These are phyloP conservation scores for Leptographium galeiforme DNA, from an alignment of 2,329 filamentous ascomycete genomes.

Conservation along the genomic window DNA sequence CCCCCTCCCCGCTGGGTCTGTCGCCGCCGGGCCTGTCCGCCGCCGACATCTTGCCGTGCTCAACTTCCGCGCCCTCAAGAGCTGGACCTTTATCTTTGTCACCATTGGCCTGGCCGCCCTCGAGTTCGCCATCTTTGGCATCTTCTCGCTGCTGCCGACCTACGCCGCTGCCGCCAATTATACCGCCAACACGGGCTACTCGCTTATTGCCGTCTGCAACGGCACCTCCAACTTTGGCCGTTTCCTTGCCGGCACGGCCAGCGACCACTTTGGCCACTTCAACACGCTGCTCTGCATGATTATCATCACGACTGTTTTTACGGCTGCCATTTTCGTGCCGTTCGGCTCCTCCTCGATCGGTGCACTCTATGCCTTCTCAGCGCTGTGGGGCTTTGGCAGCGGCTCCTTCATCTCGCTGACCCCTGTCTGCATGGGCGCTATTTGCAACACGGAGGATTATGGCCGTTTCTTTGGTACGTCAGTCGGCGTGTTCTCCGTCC, in stretches of 20 bases:
- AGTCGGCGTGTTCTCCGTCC: slow-evolving; percentile 4
- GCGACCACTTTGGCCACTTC: slow-evolving; percentile 30
- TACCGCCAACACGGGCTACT: slow-evolving; percentile 24
- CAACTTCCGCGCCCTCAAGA: slow-evolving; percentile 26
- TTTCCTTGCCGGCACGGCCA: slow-evolving; percentile 27
- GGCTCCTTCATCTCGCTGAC: slow-evolving; percentile 32
- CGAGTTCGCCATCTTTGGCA: slow-evolving; percentile 34
- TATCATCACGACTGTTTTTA: slow-evolving; percentile 23
- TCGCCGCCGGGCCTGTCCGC: slow-evolving; percentile 21
- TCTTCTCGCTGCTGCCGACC: slow-evolving; percentile 28
- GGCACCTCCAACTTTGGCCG: slow-evolving; percentile 27
- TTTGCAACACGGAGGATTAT: slow-evolving; percentile 32
- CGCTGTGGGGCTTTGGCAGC: slow-evolving; percentile 34
- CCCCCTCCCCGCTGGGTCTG: neutral
- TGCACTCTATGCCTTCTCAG: slow-evolving; percentile 27
- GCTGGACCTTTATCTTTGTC: slow-evolving; percentile 26
- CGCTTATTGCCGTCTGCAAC: slow-evolving; percentile 30
- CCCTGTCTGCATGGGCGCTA: slow-evolving; percentile 30
- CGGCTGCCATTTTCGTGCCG: slow-evolving; percentile 29
- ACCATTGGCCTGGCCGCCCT: slow-evolving; percentile 28
- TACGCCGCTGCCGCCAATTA: slow-evolving; percentile 25
- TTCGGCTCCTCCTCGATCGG: slow-evolving; percentile 13
- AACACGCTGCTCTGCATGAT: slow-evolving; percentile 27
- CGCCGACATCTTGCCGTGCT: slow-evolving; percentile 17
- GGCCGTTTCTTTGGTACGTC: slow-evolving; percentile 23